Conservation (phyloP, 2,329 filamentous ascomycete species). For the Ophiognomonia clavigignenti-juglandacearum region DNA sequence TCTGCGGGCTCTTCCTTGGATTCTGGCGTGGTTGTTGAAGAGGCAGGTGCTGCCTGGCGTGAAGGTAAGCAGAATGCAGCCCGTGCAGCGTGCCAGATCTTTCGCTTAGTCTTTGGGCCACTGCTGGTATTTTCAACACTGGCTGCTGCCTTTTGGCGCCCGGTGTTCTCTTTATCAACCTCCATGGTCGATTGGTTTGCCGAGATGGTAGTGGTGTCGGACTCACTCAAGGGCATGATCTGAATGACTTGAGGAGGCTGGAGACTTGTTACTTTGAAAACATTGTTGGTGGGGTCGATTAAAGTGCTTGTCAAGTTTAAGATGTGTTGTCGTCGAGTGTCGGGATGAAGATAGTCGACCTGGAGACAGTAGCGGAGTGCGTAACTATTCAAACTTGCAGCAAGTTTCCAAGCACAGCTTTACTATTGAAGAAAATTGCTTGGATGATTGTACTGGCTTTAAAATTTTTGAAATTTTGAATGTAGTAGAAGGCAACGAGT, state of each 20-base stretch:
- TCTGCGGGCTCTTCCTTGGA: slow-evolving; percentile 10
- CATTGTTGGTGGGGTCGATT: too few relatives aligned
- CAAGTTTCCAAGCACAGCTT: too few relatives aligned
- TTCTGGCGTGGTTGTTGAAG: not conserved
- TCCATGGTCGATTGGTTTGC: slow-evolving; percentile 2
- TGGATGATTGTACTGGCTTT: too few relatives aligned
- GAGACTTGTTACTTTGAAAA: too few relatives aligned
- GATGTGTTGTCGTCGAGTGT: too few relatives aligned
- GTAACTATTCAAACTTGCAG: too few relatives aligned
- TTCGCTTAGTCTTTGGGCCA: slow-evolving; percentile 7
- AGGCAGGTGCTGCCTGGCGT: not conserved
- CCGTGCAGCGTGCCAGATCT: slow-evolving; percentile 6
- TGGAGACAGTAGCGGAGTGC: too few relatives aligned
- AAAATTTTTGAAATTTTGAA: too few relatives aligned
- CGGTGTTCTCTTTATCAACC: slow-evolving; percentile 5
- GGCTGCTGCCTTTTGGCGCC: not conserved
- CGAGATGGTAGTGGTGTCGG: slow-evolving; percentile 3
- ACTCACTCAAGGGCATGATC: slow-evolving; percentile 11
- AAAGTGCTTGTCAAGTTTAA: too few relatives aligned
- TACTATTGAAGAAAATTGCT: too few relatives aligned
- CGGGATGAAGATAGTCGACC: too few relatives aligned
- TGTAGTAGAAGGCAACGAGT: too few relatives aligned
- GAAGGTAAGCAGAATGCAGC: slow-evolving; percentile 1
- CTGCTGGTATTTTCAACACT: not conserved
- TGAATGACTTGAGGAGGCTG: not conserved